These are phyloP conservation scores for Pseudogymnoascus sp. DNA, from an alignment of 2,329 filamentous ascomycete species.

Conservation along the genomic window DNA sequence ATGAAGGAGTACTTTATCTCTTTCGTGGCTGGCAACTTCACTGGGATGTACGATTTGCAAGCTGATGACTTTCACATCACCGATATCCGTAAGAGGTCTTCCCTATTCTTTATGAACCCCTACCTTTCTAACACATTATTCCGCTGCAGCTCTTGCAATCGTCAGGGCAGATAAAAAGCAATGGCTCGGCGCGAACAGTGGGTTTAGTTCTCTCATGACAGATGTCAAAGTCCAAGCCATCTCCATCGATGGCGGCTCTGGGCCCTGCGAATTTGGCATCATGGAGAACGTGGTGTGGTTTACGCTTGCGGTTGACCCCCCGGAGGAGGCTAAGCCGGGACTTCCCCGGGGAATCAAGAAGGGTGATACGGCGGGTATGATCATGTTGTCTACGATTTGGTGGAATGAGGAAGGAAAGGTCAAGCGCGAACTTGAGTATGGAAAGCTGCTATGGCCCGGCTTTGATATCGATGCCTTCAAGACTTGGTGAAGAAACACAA, in stretches of 20 bases:
- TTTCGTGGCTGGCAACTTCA: neutral
- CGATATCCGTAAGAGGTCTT: neutral
- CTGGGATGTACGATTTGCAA: neutral
- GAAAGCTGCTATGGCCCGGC: neutral
- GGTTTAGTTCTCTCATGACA: neutral
- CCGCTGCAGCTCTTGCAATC: neutral
- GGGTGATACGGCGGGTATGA: neutral
- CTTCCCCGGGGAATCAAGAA: slow-evolving; percentile 12
- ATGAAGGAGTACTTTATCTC: neutral
- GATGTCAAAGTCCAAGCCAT: neutral
- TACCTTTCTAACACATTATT: neutral
- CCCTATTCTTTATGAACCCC: neutral
- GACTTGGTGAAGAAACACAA: neutral
- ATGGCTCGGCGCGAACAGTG: neutral
- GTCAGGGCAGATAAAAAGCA: neutral
- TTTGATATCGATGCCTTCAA: neutral
- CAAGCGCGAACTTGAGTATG: neutral
- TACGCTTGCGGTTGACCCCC: slow-evolving; percentile 10
- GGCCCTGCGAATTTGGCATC: neutral
- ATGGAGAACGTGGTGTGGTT: slow-evolving; percentile 12
- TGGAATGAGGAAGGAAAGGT: neutral
- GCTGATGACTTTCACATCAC: neutral
- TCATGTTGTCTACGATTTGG: neutral
- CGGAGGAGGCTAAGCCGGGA: neutral
- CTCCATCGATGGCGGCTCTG: slow-evolving; percentile 9